Base-by-base conservation (phyloP, 2,329 filamentous ascomycete genomes). In the Juglanconis oblonga region DNA sequence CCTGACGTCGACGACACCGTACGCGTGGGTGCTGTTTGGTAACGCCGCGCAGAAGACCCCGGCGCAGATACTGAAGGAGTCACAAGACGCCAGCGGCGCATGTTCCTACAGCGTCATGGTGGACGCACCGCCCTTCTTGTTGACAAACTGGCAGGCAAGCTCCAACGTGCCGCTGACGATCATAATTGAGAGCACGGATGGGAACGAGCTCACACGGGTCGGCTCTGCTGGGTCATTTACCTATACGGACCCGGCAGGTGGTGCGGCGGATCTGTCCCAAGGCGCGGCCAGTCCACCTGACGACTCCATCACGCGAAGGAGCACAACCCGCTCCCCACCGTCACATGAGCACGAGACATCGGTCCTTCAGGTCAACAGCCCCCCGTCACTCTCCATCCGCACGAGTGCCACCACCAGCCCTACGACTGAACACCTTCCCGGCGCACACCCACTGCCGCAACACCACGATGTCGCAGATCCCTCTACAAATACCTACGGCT, bases 21-120 rank as follows among this genome's bases (percentile, higher is more conserved):
- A 80, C 54, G 87, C 91, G 68, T 87, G 77, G 64, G 74, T 97
- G 57, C 55, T 87, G 51, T 96, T 97, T 73, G 92, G 91, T n/a
- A 81, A 83, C 29, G 57, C 61, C 8, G 53, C 52, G n/a, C 85
- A 89, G 68, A 87, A 87, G 72, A 89, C 87, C 72, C 80, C 85
- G 57, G 87, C 87, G 60, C 82, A 87, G 58, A 79, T 92, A 31
- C 81, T 84, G 50, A 87, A 88, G 70, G 76, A 77, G 71, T 80
- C 74, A 66, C 84, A 79, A 75, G 83, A 87, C 63, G 75, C 72
- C 57, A 76, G 83, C 65, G 83, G 85, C 24, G 78, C 76, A 57
- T 90, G 85, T 71, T 83, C 87, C 64, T 96, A 95, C 73, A 82
- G 83, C 35, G 80, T 96, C 67, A 85, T 84, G 50, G 85, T 87